Evolutionary conservation across 352 stramenopile genomes (phyloP).

Genomic region (Phytopythium litorale): DNA sequence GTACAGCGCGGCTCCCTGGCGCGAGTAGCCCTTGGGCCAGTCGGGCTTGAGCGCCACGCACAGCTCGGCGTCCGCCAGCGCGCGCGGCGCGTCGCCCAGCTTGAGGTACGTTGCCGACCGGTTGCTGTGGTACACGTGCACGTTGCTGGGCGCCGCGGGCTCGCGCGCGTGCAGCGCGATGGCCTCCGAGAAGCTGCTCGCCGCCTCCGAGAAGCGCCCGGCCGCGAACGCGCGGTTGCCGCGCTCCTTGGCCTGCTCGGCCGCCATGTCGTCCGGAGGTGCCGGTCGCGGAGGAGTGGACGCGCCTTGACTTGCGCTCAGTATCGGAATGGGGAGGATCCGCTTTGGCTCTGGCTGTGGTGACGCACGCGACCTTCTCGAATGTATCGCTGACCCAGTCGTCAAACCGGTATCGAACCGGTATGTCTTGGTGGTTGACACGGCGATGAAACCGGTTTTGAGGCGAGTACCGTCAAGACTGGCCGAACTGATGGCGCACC

Average conservation of each 20-base stretch:
- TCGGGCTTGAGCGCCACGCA: slow-evolving; percentile 69
- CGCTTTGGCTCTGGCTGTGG: no score
- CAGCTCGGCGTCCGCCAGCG: slow-evolving; percentile 76
- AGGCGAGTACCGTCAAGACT: background rate
- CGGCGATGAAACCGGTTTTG: background rate
- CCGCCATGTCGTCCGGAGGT: slow-evolving; percentile 29
- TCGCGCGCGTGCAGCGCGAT: slow-evolving; percentile 50
- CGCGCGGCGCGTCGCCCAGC: slow-evolving; percentile 53
- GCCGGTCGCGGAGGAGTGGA: background rate
- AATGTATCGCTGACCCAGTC: no score
- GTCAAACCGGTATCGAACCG: no score
- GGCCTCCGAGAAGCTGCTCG: slow-evolving; percentile 75
- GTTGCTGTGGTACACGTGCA: slow-evolving; percentile 81
- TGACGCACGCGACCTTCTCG: background rate
- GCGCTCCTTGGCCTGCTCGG: slow-evolving; percentile 85
- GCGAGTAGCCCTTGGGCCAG: slow-evolving; percentile 88
- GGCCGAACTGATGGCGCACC: background rate
- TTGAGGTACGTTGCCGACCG: slow-evolving; percentile 84
- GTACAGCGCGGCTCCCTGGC: slow-evolving; percentile 75
- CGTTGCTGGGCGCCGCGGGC: slow-evolving; percentile 23
- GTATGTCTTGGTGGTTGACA: no score
- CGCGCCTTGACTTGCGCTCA: no score
- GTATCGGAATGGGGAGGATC: no score
- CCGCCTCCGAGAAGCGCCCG: slow-evolving; percentile 61
- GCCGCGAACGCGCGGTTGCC: slow-evolving; percentile 79